A percentile compares a stretch with the other conserved stretches of the same genome.
These are phyloP conservation scores for Cucurbita maxima DNA, from an alignment of 306 rosid species.

Conservation along the genomic window DNA sequence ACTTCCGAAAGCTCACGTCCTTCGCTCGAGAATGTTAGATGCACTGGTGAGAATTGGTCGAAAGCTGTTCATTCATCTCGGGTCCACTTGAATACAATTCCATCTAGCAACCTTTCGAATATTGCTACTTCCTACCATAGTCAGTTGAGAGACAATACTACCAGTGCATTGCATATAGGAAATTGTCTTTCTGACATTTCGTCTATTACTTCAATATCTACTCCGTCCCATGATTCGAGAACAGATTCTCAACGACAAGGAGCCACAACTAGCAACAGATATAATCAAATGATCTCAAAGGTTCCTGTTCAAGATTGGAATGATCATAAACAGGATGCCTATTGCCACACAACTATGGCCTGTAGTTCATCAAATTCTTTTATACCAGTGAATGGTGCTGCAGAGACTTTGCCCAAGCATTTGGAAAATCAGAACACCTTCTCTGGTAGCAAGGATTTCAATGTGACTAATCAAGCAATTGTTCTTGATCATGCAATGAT, in stretches of 20 bases:
- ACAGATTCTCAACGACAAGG: slow-evolving; percentile 29
- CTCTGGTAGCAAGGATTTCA: slow-evolving; percentile 29
- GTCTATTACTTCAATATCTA: slow-evolving; percentile 26
- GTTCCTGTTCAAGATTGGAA: slow-evolving; percentile 49
- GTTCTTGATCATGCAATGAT: slow-evolving; percentile 27
- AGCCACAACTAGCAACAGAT: slow-evolving; percentile 15
- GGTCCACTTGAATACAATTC: slow-evolving; percentile 33
- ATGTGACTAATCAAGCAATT: slow-evolving; percentile 9
- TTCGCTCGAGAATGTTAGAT: slow-evolving; percentile 37
- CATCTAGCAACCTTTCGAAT: slow-evolving; percentile 25
- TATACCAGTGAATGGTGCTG: slow-evolving; percentile 31
- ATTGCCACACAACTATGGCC: slow-evolving; percentile 28
- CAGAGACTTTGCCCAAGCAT: slow-evolving; percentile 26
- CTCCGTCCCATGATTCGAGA: slow-evolving; percentile 28
- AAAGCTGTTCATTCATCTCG: slow-evolving; percentile 40
- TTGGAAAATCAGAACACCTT: slow-evolving; percentile 19
- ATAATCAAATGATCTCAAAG: slow-evolving; percentile 22
- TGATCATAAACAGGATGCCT: slow-evolving; percentile 32
- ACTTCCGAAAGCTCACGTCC: slow-evolving; percentile 33
- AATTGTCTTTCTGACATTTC: slow-evolving; percentile 26
- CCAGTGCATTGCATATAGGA: slow-evolving; percentile 29
- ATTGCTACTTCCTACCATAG: slow-evolving; percentile 20
- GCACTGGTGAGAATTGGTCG: slow-evolving; percentile 37
- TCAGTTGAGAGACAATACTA: slow-evolving; percentile 18
- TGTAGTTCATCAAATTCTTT: slow-evolving; percentile 34